Evolutionary conservation across 2,329 filamentous ascomycete species (phyloP).

Genomic region (Aspergillus calidoustus): DNA sequence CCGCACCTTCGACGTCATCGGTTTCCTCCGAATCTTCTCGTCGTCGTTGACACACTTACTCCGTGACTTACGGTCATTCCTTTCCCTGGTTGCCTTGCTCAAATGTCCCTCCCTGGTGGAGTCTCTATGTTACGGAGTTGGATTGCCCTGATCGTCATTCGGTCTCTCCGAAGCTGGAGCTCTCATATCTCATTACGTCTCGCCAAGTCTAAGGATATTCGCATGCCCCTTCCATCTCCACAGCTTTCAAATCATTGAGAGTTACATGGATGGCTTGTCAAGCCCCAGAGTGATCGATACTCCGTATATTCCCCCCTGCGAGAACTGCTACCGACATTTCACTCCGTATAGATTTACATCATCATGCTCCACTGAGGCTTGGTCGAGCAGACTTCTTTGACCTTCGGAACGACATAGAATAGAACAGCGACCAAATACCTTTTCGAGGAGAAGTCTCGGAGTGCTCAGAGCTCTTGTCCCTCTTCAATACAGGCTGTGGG

Average conservation of each 20-base stretch:
- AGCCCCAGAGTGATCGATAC: background rate
- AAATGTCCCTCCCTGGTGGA: conserved; percentile 1
- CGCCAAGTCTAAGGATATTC: conserved; percentile 19
- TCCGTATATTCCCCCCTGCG: conserved; percentile 13
- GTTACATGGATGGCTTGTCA: conserved; percentile 7
- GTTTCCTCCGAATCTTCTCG: conserved; percentile 17
- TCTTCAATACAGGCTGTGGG: background rate
- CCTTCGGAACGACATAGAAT: conserved; percentile 25
- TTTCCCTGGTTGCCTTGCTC: conserved; percentile 3
- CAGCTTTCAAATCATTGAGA: conserved; percentile 16
- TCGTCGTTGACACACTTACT: conserved; percentile 6
- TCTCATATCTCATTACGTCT: conserved; percentile 21
- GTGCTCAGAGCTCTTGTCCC: conserved; percentile 7
- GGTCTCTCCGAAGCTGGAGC: background rate
- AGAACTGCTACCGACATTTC: conserved; percentile 10
- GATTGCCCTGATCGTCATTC: conserved; percentile 14
- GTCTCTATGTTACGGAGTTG: conserved; percentile 4
- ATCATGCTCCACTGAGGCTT: conserved; percentile 24
- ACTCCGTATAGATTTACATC: conserved; percentile 16
- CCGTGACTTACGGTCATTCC: conserved; percentile 1
- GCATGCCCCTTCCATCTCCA: conserved; percentile 8
- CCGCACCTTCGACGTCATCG: conserved; percentile 29
- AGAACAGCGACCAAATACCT: conserved; percentile 25
- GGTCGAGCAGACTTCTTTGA: conserved; percentile 20
- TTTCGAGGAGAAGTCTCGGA: conserved; percentile 15